phyloP scores from a whole-genome alignment of 2,329 filamentous ascomycete species.

The Fusarium tupiense region DNA sequence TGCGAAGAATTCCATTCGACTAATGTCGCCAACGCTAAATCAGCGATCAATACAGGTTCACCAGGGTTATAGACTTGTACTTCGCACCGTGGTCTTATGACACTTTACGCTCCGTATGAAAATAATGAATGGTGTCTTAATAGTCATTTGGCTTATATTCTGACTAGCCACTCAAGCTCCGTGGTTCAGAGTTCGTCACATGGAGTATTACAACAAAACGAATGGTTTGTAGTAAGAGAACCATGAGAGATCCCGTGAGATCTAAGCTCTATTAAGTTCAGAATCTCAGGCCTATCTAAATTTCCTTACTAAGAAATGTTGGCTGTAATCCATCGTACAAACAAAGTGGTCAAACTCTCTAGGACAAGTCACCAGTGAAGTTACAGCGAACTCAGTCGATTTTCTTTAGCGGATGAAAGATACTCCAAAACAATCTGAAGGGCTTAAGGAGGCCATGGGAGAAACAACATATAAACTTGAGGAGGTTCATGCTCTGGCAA shows the following conservation, averaged over 20 bases:
- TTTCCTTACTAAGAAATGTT: background rate
- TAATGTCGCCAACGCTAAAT: slow-evolving; percentile 52
- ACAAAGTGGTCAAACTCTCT: background rate
- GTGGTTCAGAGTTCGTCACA: background rate
- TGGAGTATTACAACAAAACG: background rate
- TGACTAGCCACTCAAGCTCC: background rate
- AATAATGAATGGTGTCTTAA: slow-evolving; percentile 3
- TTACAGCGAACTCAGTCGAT: background rate
- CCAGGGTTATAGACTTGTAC: background rate
- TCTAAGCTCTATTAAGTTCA: background rate
- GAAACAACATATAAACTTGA: background rate
- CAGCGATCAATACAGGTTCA: background rate
- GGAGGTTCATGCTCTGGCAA: background rate
- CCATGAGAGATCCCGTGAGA: background rate
- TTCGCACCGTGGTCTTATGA: background rate
- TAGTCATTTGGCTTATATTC: background rate
- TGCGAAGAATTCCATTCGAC: slow-evolving; percentile 85
- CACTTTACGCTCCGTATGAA: background rate
- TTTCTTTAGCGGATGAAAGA: background rate
- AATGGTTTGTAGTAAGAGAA: background rate
- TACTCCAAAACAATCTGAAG: background rate
- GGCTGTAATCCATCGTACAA: background rate
- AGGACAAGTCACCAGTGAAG: background rate
- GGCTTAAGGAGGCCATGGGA: background rate
- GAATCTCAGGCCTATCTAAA: background rate